A percentile compares a stretch with the other conserved stretches of the same genome.
phyloP scores from a whole-genome alignment of 225 moss, liverwort and hornwort species.

The Pleurozium schreberi region DNA sequence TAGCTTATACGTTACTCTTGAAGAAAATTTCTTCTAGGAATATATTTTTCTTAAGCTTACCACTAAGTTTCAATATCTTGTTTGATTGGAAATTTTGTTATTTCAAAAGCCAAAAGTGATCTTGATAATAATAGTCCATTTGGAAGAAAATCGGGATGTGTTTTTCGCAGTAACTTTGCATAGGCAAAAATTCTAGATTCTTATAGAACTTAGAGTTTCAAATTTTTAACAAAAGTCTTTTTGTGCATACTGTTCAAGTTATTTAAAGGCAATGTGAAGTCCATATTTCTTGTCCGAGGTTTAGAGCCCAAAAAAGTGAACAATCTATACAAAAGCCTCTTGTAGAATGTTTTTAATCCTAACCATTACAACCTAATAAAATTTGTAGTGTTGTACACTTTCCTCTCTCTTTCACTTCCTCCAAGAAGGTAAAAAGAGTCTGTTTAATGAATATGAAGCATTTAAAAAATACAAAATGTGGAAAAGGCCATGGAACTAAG shows the following conservation, averaged over 20 bases:
- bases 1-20: accelerated
- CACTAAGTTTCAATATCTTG: no score
- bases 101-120: background rate
- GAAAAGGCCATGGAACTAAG: no score
- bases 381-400: background rate
- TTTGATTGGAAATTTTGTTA: background rate
- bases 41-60: background rate
- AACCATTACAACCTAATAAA: background rate
- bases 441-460: background rate
- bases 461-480: background rate
- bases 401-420: accelerated
- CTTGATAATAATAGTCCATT: background rate
- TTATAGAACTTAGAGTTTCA: no score
- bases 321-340: background rate
- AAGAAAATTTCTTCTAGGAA: background rate
- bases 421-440: background rate
- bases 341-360: background rate
- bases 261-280: accelerated
- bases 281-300: background rate
- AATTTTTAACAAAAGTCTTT: no score
- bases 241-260: background rate
- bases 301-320: background rate
- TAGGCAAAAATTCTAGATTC: no score
- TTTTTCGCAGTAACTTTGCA: no score
- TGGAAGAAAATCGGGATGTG: background rate